Percentiles rank a stretch among this genome's conserved stretches.
phyloP scores from a whole-genome alignment of 2,329 filamentous ascomycete species.

The Zymoseptoria ardabiliae region DNA sequence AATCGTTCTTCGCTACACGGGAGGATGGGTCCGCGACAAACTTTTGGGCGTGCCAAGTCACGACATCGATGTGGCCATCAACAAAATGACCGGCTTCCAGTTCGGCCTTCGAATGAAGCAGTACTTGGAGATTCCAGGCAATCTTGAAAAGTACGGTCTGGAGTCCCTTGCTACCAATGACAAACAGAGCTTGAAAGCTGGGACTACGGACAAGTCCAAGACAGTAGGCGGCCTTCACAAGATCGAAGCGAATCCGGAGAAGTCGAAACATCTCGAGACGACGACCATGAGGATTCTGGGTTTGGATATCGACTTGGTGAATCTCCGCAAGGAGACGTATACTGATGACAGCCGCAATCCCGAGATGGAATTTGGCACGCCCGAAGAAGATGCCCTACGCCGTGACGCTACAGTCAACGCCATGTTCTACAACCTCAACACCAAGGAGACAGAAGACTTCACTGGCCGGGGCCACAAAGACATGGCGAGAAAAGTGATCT shows the following conservation, averaged over 20 bases:
- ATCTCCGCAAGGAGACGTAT: constrained; percentile 86
- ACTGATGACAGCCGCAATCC: constrained; percentile 83
- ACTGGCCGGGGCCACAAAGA: constrained; percentile 67
- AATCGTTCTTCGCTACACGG: constrained; percentile 65
- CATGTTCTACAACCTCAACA: constrained; percentile 89
- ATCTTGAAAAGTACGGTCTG: constrained; percentile 54
- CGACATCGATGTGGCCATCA: constrained; percentile 81
- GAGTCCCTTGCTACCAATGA: constrained; percentile 32
- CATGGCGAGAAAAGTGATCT: constrained; percentile 63
- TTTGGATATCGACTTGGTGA: constrained; percentile 88
- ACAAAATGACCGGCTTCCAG: constrained; percentile 71
- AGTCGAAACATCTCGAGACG: constrained; percentile 93
- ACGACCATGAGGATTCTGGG: constrained; percentile 79
- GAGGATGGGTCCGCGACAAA: constrained; percentile 83
- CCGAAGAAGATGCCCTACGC: constrained; percentile 79
- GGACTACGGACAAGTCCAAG: constrained; percentile 39
- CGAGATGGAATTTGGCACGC: constrained; percentile 86
- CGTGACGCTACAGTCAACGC: constrained; percentile 93
- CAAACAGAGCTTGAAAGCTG: constrained; percentile 34
- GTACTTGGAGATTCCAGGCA: constrained; percentile 56
- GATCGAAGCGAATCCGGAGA: constrained; percentile 86
- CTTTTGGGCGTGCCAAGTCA: constrained; percentile 64
- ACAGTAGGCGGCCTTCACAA: constrained; percentile 74
- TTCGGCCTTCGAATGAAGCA: constrained; percentile 64
- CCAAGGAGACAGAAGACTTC: constrained; percentile 73